Evolutionary conservation across 2,329 filamentous ascomycete species (phyloP).

Genomic region (Coccinonectria pachysandricola): DNA sequence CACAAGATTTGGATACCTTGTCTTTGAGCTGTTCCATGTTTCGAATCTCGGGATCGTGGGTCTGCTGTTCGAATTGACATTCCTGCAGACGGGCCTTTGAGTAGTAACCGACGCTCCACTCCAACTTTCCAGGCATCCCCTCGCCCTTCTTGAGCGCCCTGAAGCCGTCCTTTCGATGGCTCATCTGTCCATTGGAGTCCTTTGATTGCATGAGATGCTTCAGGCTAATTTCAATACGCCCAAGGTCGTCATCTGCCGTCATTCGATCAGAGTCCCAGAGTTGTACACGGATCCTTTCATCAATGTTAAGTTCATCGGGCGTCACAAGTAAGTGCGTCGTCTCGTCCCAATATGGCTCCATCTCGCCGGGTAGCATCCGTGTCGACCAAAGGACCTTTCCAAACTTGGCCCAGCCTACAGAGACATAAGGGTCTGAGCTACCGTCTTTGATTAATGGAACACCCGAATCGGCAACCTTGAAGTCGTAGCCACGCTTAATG

Average conservation of each 20-base stretch:
- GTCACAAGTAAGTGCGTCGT: conserved; percentile 60
- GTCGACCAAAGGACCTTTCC: conserved; percentile 53
- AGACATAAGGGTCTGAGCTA: conserved; percentile 60
- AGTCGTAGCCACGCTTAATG: conserved; percentile 57
- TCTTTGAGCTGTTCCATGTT: conserved; percentile 48
- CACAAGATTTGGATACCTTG: conserved; percentile 42
- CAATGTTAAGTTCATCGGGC: conserved; percentile 60
- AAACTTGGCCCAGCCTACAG: conserved; percentile 69
- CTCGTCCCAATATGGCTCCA: conserved; percentile 63
- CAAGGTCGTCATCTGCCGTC: conserved; percentile 64
- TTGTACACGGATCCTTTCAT: conserved; percentile 58
- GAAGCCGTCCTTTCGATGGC: conserved; percentile 55
- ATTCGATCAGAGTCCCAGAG: conserved; percentile 68
- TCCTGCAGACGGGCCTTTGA: conserved; percentile 54
- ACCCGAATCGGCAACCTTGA: conserved; percentile 59
- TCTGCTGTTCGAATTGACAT: conserved; percentile 51
- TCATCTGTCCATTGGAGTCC: conserved; percentile 51
- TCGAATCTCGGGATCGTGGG: conserved; percentile 45
- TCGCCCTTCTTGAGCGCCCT: conserved; percentile 54
- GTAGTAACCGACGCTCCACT: conserved; percentile 64
- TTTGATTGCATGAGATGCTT: conserved; percentile 52
- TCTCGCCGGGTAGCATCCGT: conserved; percentile 52
- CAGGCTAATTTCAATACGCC: conserved; percentile 59
- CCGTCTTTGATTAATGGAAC: conserved; percentile 49
- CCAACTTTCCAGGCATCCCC: conserved; percentile 56